Conservation (phyloP, 108 stramenopile species). For the Skeletonema grethae region DNA sequence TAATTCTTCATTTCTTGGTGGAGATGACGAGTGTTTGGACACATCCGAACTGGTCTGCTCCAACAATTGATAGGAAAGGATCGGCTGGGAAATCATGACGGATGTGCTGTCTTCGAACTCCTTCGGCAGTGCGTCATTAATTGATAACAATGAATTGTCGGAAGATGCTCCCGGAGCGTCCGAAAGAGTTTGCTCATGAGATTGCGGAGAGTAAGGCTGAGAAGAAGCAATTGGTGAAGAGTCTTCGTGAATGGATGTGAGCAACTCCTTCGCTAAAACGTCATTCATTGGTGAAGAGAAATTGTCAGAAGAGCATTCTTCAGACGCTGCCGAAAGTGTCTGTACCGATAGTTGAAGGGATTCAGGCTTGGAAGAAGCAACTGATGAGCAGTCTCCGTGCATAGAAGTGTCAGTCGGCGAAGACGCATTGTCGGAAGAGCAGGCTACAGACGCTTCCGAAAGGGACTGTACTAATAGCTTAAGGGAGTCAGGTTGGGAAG, state of each 20-base stretch:
- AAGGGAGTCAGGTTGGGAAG: neutral
- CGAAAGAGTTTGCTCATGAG: too few relatives aligned
- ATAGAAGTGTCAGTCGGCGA: neutral
- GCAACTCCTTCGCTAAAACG: too few relatives aligned
- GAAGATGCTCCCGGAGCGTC: too few relatives aligned
- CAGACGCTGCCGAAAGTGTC: too few relatives aligned
- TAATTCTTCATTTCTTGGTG: neutral
- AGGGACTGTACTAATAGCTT: neutral
- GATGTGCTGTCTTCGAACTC: neutral
- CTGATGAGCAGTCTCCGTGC: neutral
- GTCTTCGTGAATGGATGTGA: too few relatives aligned
- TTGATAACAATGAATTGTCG: too few relatives aligned
- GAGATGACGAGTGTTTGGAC: neutral
- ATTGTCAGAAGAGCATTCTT: too few relatives aligned
- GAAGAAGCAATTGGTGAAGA: too few relatives aligned
- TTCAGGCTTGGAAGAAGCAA: neutral
- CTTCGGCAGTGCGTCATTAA: neutral
- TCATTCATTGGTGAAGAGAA: too few relatives aligned
- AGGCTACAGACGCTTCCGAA: too few relatives aligned
- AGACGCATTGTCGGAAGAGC: neutral
- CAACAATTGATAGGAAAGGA: neutral
- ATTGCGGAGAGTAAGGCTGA: too few relatives aligned
- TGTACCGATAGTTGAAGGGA: too few relatives aligned
- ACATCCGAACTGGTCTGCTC: neutral
- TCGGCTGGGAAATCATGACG: neutral